Evolutionary conservation across 768 basidiomycete genomes (phyloP).

Genomic region (Psilocybe tampanensis): DNA sequence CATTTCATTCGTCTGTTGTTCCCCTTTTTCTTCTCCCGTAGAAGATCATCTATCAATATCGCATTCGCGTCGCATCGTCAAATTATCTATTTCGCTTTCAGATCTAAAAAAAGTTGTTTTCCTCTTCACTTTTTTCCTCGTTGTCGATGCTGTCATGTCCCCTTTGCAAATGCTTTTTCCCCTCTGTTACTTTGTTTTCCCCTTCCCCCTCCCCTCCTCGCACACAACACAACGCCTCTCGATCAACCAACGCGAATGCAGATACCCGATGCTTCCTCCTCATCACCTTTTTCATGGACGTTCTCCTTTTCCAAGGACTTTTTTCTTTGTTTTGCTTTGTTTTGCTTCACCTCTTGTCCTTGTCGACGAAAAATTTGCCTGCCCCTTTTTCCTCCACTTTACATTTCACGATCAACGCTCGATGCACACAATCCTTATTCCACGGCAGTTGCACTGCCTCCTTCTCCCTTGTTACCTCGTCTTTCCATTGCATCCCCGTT

Average conservation of each 20-base stretch:
- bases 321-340: background rate
- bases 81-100: conserved; percentile 21
- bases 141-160: conserved; percentile 16
- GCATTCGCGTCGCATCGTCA: conserved; percentile 13
- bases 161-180: conserved; percentile 7
- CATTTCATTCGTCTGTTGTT: background rate
- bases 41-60: background rate
- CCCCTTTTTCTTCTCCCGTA: background rate
- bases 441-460: too few species aligned
- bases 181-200: background rate
- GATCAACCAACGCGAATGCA: background rate
- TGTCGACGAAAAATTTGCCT: background rate
- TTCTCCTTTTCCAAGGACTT: background rate
- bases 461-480: too few species aligned
- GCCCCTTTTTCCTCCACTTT: too few species aligned
- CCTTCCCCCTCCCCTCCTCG: background rate
- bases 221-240: background rate
- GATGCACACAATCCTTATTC: too few species aligned
- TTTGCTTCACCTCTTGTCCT: background rate
- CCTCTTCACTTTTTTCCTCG: conserved; percentile 5
- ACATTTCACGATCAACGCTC: too few species aligned
- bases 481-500: too few species aligned
- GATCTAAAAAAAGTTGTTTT: conserved; percentile 8
- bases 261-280: background rate
- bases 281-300: background rate